These are phyloP conservation scores for Thelonectria discophora DNA, from an alignment of 2,329 filamentous ascomycete genomes.

Conservation along the genomic window DNA sequence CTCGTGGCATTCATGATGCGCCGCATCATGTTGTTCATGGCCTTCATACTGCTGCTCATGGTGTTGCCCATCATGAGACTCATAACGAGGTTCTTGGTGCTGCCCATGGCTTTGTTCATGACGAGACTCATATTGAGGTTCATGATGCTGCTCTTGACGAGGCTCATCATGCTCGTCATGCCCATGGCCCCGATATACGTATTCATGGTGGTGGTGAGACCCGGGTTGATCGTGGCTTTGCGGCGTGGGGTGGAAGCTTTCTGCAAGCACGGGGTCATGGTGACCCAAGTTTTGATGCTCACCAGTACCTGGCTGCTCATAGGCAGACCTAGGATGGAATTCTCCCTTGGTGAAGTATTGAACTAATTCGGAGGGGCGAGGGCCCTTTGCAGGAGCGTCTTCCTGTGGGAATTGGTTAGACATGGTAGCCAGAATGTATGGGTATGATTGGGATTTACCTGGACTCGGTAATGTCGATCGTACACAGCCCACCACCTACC, in stretches of 20 bases:
- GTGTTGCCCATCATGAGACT: slow-evolving; percentile 29
- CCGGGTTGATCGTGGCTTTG: slow-evolving; percentile 24
- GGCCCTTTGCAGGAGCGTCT: slow-evolving; percentile 20
- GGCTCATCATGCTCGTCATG: slow-evolving; percentile 30
- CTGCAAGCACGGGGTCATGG: slow-evolving; percentile 32
- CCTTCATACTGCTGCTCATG: slow-evolving; percentile 18
- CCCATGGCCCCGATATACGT: slow-evolving; percentile 8
- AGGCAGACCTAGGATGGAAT: slow-evolving; percentile 46
- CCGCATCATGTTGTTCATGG: not conserved
- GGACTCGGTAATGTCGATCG: slow-evolving; percentile 78
- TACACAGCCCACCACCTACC: slow-evolving; percentile 95
- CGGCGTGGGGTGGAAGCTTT: slow-evolving; percentile 33
- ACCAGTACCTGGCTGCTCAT: slow-evolving; percentile 31
- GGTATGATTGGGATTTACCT: slow-evolving; percentile 47
- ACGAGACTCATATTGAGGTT: not conserved
- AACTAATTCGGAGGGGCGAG: slow-evolving; percentile 50
- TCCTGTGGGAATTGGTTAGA: slow-evolving; percentile 33
- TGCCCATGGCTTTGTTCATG: slow-evolving; percentile 11
- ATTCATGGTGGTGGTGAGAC: slow-evolving; percentile 19
- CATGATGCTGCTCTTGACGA: slow-evolving; percentile 25
- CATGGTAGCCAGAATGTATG: not conserved
- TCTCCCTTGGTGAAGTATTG: slow-evolving; percentile 66
- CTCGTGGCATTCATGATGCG: slow-evolving; percentile 25
- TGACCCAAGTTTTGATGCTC: slow-evolving; percentile 40
- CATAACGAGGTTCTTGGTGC: slow-evolving; percentile 8